Evolutionary conservation across 805 yeast genomes (phyloP), one percentile per base, ranked within the genome.

Genomic region (Barnettozyma botsteinii): DNA sequence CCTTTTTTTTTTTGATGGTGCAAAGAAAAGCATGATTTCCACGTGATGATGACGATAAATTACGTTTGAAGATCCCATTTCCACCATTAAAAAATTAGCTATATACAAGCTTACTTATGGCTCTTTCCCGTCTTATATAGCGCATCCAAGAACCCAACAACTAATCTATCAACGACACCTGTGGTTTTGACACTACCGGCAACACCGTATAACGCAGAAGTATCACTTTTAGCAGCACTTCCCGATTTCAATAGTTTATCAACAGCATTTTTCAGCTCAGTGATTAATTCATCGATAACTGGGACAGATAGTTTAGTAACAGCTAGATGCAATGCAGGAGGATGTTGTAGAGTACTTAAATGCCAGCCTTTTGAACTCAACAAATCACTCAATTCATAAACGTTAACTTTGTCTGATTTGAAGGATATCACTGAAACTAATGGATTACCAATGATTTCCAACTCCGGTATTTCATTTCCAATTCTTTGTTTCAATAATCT

Each of bases 151-250:
- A 91, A 91, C 0, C 84, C 89, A 12, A 74, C 82, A 30, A 91
- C 83, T 10, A 91, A 61, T 41, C 73, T 70, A 43, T 84, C 95
- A 10, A 88, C 96, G 12, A 93, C 79, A 3, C 95, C 93, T 0
- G 79, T 73, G 0, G 96, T 87, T 42, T 75, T 67, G 18, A 93
- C 77, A 54, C 93, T 85, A 7, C 96, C 97, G 2, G 98, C 98
- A 34, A 91, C 94, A 50, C 98, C 98, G 55, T 91, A 91, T 33
- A 91, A 57, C 4, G 93, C 95, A 13, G 95, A 93, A 1, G 96
- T 86, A 42, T 84, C 86, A 17, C 77, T 53, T 42, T 31, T 48
- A 33, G 25, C 50, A 35, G 4, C 52, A 39, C 36, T 54, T 38
- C 59, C 53, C 56, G 33, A 46, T 28, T 19, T 25, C 5, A 33